Percentiles rank a stretch among this genome's conserved stretches.
These are phyloP conservation scores for Hypoxylon intermedium DNA, from an alignment of 495 filamentous ascomycete species.

Conservation along the genomic window DNA sequence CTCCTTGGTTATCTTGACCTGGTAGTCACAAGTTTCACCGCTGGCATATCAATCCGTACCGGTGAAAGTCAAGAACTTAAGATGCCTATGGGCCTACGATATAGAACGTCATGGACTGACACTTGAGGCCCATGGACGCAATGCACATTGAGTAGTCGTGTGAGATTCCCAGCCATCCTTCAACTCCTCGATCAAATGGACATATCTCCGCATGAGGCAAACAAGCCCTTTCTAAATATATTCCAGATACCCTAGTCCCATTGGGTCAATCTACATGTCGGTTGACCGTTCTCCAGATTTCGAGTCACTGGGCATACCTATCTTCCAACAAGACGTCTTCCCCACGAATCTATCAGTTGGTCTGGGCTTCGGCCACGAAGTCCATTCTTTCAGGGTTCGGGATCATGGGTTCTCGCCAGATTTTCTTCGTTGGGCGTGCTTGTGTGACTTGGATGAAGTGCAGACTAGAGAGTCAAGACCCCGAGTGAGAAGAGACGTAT, in stretches of 20 bases:
- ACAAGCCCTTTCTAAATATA: neutral
- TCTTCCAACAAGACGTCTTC: neutral
- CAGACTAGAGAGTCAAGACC: conserved; percentile 11
- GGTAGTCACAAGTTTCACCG: too few relatives aligned
- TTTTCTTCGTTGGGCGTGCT: conserved; percentile 2
- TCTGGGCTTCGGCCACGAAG: conserved; percentile 11
- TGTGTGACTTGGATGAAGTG: conserved; percentile 14
- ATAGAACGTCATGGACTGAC: too few relatives aligned
- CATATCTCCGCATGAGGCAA: neutral
- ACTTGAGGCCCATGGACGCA: too few relatives aligned
- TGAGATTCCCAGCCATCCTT: too few relatives aligned
- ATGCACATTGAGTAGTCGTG: too few relatives aligned
- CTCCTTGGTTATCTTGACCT: too few relatives aligned
- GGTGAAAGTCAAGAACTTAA: too few relatives aligned
- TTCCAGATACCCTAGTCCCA: neutral
- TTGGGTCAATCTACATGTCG: neutral
- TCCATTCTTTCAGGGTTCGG: conserved; percentile 20
- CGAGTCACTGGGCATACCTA: neutral
- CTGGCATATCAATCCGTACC: too few relatives aligned
- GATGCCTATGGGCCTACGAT: too few relatives aligned
- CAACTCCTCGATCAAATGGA: conserved; percentile 4
- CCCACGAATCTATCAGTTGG: conserved; percentile 9
- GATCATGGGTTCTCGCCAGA: conserved; percentile 26
- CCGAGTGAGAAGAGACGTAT: conserved; percentile 16
- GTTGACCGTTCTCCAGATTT: neutral